Evolutionary conservation across 768 basidiomycete genomes (phyloP).

Genomic region (Naganishia onofrii): DNA sequence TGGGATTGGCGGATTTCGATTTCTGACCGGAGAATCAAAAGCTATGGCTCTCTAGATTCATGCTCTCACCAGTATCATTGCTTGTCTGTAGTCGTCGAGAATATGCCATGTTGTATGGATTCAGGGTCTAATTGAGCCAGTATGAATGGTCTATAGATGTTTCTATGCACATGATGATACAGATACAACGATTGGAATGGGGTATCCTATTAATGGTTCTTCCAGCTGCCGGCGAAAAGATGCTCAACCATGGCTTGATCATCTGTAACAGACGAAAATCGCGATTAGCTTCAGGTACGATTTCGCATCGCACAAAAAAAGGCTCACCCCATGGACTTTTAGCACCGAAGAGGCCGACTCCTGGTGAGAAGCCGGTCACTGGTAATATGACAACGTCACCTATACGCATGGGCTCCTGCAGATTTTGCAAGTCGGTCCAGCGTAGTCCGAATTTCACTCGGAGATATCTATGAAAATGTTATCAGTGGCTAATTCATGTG

Average conservation of each 20-base stretch:
- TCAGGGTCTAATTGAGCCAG: neutral
- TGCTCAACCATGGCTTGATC: slow-evolving; percentile 50
- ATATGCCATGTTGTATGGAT: neutral
- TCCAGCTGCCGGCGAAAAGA: slow-evolving; percentile 45
- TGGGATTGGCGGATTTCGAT: slow-evolving; percentile 30
- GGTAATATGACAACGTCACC: slow-evolving; percentile 54
- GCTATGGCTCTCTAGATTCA: neutral
- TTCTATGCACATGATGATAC: neutral
- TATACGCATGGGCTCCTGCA: slow-evolving; percentile 46
- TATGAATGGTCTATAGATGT: neutral
- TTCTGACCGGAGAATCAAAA: slow-evolving; percentile 7
- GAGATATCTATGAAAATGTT: slow-evolving; percentile 41
- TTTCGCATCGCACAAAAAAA: too few relatives aligned
- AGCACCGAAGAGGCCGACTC: slow-evolving; percentile 48
- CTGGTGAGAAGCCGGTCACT: slow-evolving; percentile 51
- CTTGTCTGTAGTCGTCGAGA: neutral
- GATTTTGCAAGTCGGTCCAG: slow-evolving; percentile 51
- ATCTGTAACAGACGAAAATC: slow-evolving; percentile 33
- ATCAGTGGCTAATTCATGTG: neutral
- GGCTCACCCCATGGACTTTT: slow-evolving; percentile 38
- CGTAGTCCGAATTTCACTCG: slow-evolving; percentile 48
- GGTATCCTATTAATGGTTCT: slow-evolving; percentile 14
- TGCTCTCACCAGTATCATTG: neutral
- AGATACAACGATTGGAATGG: neutral
- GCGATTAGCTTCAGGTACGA: neutral